Percentiles rank a stretch among this genome's conserved stretches.
Evolutionary conservation across 768 basidiomycete species (phyloP).

Genomic region (Leucosporidium creatinivorum): DNA sequence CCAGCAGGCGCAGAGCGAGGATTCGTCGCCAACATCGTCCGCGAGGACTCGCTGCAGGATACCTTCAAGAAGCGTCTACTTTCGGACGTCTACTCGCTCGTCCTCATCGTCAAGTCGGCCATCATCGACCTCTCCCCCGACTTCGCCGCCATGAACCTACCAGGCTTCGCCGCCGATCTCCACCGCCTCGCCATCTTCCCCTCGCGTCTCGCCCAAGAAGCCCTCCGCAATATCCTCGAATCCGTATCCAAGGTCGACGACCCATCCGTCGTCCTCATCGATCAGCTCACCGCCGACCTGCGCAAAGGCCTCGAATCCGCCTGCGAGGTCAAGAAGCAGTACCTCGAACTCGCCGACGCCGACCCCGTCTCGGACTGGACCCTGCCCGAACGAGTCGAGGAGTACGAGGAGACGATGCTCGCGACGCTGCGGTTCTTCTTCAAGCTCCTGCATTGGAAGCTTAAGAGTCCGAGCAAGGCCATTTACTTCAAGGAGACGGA

Average conservation of each 20-base stretch:
- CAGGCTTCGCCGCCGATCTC: slow-evolving; percentile 79
- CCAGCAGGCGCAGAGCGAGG: slow-evolving; percentile 29
- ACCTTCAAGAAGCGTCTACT: slow-evolving; percentile 69
- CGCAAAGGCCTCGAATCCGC: slow-evolving; percentile 84
- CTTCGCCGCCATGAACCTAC: slow-evolving; percentile 82
- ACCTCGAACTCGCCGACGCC: slow-evolving; percentile 79
- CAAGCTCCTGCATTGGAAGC: slow-evolving; percentile 86
- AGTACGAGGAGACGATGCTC: slow-evolving; percentile 82
- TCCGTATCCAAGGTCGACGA: slow-evolving; percentile 61
- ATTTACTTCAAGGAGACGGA: slow-evolving; percentile 98
- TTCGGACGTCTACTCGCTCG: slow-evolving; percentile 73
- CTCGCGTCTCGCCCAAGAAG: slow-evolving; percentile 85
- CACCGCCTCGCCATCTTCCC: slow-evolving; percentile 93
- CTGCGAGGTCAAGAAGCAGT: slow-evolving; percentile 89
- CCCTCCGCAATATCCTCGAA: slow-evolving; percentile 77
- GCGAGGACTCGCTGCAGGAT: slow-evolving; percentile 91
- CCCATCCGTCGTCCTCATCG: slow-evolving; percentile 80
- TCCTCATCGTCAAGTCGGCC: slow-evolving; percentile 75
- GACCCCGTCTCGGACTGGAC: slow-evolving; percentile 84
- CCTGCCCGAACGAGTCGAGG: slow-evolving; percentile 74
- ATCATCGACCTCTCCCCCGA: slow-evolving; percentile 68
- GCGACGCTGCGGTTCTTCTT: slow-evolving; percentile 85
- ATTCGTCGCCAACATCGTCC: slow-evolving; percentile 87
- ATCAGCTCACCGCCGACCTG: slow-evolving; percentile 88
- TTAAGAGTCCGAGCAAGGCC: slow-evolving; percentile 82